These are phyloP conservation scores for Saprolegnia diclina DNA, from an alignment of 352 stramenopile species.

Conservation along the genomic window DNA sequence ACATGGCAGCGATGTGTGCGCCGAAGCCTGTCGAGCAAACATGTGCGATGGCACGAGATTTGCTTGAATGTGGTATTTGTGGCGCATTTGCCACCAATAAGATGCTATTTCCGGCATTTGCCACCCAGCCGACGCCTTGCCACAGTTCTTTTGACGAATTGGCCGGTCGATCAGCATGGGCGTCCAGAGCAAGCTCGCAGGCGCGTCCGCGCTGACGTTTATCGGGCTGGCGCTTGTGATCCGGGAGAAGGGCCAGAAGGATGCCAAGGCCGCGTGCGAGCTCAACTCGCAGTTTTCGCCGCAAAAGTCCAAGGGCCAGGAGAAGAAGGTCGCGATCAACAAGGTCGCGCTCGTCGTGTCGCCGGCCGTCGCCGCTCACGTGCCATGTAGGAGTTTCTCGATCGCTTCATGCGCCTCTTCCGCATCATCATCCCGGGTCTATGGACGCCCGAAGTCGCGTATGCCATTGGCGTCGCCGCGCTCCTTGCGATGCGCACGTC, in stretches of 20 bases:
- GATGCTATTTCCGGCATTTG: neutral
- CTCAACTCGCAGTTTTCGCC: conserved; percentile 69
- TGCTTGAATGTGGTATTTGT: neutral
- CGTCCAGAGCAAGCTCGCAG: conserved; percentile 22
- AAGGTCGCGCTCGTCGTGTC: conserved; percentile 28
- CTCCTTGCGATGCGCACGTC: conserved; percentile 64
- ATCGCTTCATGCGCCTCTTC: conserved; percentile 61
- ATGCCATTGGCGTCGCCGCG: conserved; percentile 52
- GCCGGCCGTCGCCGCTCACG: neutral
- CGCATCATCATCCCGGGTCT: conserved; percentile 61
- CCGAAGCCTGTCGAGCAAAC: conserved; percentile 7
- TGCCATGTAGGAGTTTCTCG: conserved; percentile 41
- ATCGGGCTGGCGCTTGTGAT: conserved; percentile 59
- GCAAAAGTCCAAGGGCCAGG: conserved; percentile 54
- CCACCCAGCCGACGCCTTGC: neutral
- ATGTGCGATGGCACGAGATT: neutral
- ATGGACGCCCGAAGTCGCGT: conserved; percentile 63
- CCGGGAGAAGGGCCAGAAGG: conserved; percentile 52
- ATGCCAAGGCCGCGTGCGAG: conserved; percentile 40
- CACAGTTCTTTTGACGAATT: conserved; percentile 1
- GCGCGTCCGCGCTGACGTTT: conserved; percentile 11
- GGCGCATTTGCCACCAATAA: neutral
- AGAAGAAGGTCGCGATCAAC: conserved; percentile 66
- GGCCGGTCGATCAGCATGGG: conserved; percentile 1
- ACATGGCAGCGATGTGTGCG: neutral